Conservation (phyloP, 805 yeast genomes). For the Metschnikowia vanudenii region DNA sequence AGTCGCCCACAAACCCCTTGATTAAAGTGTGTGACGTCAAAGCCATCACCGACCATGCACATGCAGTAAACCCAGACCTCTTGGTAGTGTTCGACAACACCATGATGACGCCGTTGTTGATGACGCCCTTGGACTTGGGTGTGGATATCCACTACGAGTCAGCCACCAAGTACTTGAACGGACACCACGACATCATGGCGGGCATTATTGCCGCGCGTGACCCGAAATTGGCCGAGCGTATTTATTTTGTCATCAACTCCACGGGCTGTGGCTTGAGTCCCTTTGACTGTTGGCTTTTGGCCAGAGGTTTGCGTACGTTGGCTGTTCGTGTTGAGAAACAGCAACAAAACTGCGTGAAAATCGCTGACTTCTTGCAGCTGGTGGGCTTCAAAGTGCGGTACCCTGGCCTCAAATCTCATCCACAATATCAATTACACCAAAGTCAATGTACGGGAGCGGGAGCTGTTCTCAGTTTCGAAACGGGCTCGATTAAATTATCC, state of each 20-base stretch:
- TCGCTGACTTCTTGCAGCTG: constrained; percentile 70
- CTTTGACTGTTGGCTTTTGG: constrained; percentile 85
- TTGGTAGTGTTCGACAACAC: constrained; percentile 89
- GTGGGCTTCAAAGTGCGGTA: constrained; percentile 77
- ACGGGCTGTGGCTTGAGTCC: constrained; percentile 92
- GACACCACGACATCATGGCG: constrained; percentile 97
- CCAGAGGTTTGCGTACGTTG: constrained; percentile 86
- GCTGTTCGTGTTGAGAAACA: constrained; percentile 85
- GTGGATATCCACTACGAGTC: constrained; percentile 92
- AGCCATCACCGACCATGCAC: constrained; percentile 64
- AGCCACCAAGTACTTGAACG: constrained; percentile 89
- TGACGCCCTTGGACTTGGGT: constrained; percentile 82
- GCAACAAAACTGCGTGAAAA: constrained; percentile 71
- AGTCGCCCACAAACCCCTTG: constrained; percentile 91
- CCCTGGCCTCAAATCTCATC: constrained; percentile 81
- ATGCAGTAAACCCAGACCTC: constrained; percentile 61
- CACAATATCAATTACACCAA: constrained; percentile 76
- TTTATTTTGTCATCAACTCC: constrained; percentile 80
- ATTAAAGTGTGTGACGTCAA: constrained; percentile 83
- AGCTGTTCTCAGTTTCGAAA: constrained; percentile 85
- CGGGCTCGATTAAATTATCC: constrained; percentile 66
- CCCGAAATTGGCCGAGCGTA: constrained; percentile 59
- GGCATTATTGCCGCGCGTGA: constrained; percentile 78
- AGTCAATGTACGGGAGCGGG: constrained; percentile 83
- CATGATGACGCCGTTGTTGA: constrained; percentile 90